Evolutionary conservation across 768 basidiomycete genomes (phyloP), one percentile per base, ranked within the genome.

Genomic region (Austroboletus eburneus): DNA sequence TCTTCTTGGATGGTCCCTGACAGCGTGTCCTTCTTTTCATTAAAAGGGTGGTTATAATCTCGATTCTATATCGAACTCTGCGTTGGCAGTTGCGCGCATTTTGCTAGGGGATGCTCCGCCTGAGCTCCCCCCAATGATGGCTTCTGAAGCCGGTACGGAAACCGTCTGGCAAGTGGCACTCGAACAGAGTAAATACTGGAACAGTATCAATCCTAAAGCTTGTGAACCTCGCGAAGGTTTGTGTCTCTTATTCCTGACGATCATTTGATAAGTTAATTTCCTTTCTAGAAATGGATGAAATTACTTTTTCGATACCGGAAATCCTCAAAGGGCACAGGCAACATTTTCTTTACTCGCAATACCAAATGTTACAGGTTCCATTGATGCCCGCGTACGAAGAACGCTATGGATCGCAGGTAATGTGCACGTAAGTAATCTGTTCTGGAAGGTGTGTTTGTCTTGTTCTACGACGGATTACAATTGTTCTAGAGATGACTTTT

Each of bases 41-140:
- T 21, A 17, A 10, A 51, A 98, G 94, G 96, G 96, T 9, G 96
- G 96, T 2, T 99, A 99, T 67, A 92, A 93, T 57, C 76, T 97
- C 22, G 78, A 89, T 14, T 85, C 96, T 2, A 90, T 94, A 54
- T 87, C 93, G 17, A 74, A 72, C 14, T 97, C 93, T 18, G 87
- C 92, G 0, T 65, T 93, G 29, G 94, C 92, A 2, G 95, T 97
- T 24, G 80, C 87, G 6, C 75, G 78, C 48, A 77, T 91, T n/a
- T 69, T 98, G n/a, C 77, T 97, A 8, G 96, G 96, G 3, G 87
- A 93, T 53, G 75, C 87, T 2, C 91, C 94, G 0, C 85, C 84
- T 1, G 77, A 82, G 49, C 67, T 97, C 7, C 76, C 79, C 1
- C 77, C 87, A 1, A 69, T 91, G 67, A 70, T 79, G 22, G 92